These are phyloP conservation scores for Pseudofabraea citricarpa DNA, from an alignment of 2,329 filamentous ascomycete species.

Conservation along the genomic window DNA sequence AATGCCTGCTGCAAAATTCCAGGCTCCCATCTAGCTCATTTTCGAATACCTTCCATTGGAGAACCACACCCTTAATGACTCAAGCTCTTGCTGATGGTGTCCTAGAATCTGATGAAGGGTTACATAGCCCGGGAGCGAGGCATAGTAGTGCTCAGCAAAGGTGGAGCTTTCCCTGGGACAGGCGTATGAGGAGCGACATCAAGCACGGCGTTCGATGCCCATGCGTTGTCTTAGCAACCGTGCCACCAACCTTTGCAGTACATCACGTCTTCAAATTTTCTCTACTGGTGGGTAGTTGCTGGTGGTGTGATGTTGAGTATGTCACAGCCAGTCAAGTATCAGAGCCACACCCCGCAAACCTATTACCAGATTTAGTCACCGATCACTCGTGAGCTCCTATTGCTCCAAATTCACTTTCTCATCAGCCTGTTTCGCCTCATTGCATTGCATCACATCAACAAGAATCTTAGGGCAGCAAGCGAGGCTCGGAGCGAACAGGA, in stretches of 20 bases:
- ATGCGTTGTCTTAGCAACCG: constrained; percentile 1
- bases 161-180: constrained; percentile 88
- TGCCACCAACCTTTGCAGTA: no score
- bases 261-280: no score
- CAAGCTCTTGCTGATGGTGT: background rate
- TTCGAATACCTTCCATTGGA: background rate
- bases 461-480: no score
- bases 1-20: constrained; percentile 3
- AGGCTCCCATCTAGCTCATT: constrained; percentile 3
- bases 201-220: background rate
- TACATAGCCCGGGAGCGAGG: constrained; percentile 91
- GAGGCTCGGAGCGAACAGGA: no score
- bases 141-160: constrained; percentile 90
- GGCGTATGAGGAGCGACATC: constrained; percentile 45
- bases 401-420: no score
- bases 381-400: no score
- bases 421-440: no score
- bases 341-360: no score
- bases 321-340: no score
- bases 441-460: no score
- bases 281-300: no score
- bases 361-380: no score
- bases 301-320: background rate
- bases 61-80: background rate
- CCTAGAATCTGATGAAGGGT: constrained; percentile 70